Conservation (phyloP, 2,329 filamentous ascomycete species). For the Pseudopithomyces maydicus region DNA sequence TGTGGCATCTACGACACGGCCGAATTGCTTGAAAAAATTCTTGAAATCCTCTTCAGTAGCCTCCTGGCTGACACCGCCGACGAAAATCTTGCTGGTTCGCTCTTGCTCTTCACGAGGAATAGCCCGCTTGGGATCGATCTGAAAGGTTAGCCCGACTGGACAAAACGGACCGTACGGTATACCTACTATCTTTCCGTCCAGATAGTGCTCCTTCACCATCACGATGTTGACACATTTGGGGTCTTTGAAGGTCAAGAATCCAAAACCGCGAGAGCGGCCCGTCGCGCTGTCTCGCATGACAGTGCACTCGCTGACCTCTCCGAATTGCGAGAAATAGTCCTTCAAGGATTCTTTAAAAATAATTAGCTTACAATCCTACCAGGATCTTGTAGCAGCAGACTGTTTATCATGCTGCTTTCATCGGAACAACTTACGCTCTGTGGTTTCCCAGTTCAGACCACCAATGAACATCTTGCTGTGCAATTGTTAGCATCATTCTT, state of each 20-base stretch:
- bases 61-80: constrained; percentile 96
- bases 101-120: constrained; percentile 98
- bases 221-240: constrained; percentile 98
- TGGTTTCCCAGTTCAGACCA: constrained; percentile 98
- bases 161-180: not conserved
- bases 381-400: not conserved
- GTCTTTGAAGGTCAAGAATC: constrained; percentile 97
- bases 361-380: constrained; percentile 6
- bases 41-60: constrained; percentile 96
- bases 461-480: constrained; percentile 99
- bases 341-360: constrained; percentile 79
- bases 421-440: constrained; percentile 71
- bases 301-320: constrained; percentile 95
- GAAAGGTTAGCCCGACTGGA: constrained; percentile 14
- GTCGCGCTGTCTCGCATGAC: constrained; percentile 98
- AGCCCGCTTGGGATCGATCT: constrained; percentile 98
- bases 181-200: constrained; percentile 97
- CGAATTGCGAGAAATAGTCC: constrained; percentile 97
- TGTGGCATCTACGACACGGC: constrained; percentile 93
- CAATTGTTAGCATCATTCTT: constrained; percentile 21
- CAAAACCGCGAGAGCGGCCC: constrained; percentile 92
- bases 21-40: constrained; percentile 95
- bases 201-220: constrained; percentile 98
- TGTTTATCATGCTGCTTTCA: not conserved
- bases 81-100: constrained; percentile 98